These are phyloP conservation scores for Colletotrichum higginsianum DNA, from an alignment of 2,329 filamentous ascomycete genomes.

Conservation along the genomic window DNA sequence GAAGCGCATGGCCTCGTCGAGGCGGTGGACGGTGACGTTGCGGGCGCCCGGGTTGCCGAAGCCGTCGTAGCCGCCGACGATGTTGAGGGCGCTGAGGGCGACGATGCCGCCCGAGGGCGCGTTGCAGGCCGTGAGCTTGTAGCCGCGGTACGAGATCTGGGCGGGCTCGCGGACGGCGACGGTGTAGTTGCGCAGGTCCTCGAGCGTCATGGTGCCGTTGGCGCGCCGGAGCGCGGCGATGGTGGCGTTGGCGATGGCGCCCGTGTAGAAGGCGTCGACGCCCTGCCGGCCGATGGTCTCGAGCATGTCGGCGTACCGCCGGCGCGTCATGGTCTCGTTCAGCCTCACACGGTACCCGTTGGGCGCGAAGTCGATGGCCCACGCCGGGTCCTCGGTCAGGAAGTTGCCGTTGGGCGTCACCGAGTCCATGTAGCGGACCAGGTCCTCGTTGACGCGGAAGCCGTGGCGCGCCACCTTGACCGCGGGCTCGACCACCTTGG, in stretches of 20 bases:
- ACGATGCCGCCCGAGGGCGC: slow-evolving; percentile 84
- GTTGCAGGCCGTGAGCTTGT: slow-evolving; percentile 76
- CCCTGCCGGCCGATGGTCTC: slow-evolving; percentile 78
- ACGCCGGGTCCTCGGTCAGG: slow-evolving; percentile 78
- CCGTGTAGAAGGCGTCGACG: slow-evolving; percentile 78
- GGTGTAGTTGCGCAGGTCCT: slow-evolving; percentile 81
- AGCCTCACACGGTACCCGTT: slow-evolving; percentile 75
- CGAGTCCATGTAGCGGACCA: slow-evolving; percentile 78
- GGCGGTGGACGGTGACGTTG: slow-evolving; percentile 78
- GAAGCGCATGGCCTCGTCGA: slow-evolving; percentile 89
- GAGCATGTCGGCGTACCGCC: slow-evolving; percentile 81
- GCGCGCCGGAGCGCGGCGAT: slow-evolving; percentile 74
- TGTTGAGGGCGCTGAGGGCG: slow-evolving; percentile 81
- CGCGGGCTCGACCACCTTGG: slow-evolving; percentile 77
- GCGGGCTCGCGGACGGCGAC: slow-evolving; percentile 74
- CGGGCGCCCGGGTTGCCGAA: slow-evolving; percentile 70
- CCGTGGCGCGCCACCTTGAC: slow-evolving; percentile 80
- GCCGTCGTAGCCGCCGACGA: slow-evolving; percentile 77
- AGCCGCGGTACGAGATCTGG: slow-evolving; percentile 77
- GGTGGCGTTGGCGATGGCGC: slow-evolving; percentile 78
- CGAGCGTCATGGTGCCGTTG: slow-evolving; percentile 83
- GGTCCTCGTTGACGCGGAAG: slow-evolving; percentile 79
- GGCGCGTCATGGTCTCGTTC: slow-evolving; percentile 82
- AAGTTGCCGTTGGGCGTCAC: slow-evolving; percentile 68
- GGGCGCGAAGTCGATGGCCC: slow-evolving; percentile 89